Conservation (phyloP, 1,284 basidiomycete genomes). For the Ceratobasidium sp. region DNA sequence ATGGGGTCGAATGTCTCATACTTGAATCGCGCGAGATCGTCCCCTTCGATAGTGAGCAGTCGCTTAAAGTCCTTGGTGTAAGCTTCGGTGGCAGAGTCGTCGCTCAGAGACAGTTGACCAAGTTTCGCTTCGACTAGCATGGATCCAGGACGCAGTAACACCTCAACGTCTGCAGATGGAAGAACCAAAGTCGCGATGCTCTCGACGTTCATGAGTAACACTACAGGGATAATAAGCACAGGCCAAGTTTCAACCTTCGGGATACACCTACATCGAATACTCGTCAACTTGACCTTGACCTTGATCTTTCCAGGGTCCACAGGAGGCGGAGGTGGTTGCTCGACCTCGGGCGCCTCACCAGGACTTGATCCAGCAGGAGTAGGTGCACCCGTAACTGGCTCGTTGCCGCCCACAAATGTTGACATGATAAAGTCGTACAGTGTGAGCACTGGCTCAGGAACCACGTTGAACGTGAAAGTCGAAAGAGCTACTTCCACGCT, state of each 20-base stretch:
- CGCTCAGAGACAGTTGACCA: slow-evolving; percentile 84
- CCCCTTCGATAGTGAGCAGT: slow-evolving; percentile 92
- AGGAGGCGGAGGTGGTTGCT: slow-evolving; percentile 40
- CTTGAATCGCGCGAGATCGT: slow-evolving; percentile 93
- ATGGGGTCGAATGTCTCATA: slow-evolving; percentile 88
- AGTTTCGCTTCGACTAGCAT: slow-evolving; percentile 84
- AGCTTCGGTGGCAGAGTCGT: slow-evolving; percentile 68
- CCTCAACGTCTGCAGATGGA: slow-evolving; percentile 88
- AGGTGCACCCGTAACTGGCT: slow-evolving; percentile 40
- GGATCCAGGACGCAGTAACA: slow-evolving; percentile 77
- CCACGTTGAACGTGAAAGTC: slow-evolving; percentile 89
- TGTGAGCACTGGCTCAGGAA: slow-evolving; percentile 89
- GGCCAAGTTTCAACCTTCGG: neutral
- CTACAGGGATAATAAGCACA: slow-evolving; percentile 51
- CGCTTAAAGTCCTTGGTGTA: slow-evolving; percentile 79
- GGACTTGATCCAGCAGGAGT: slow-evolving; percentile 15
- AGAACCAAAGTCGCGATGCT: slow-evolving; percentile 87
- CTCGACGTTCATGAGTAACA: slow-evolving; percentile 82
- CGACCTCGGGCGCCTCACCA: slow-evolving; percentile 17
- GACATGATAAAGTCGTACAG: slow-evolving; percentile 99
- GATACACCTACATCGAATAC: slow-evolving; percentile 72
- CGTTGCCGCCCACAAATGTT: slow-evolving; percentile 77
- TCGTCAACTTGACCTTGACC: slow-evolving; percentile 85
- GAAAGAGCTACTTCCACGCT: slow-evolving; percentile 88
- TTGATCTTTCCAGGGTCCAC: slow-evolving; percentile 68